These are phyloP conservation scores for Physaria fendleri DNA, from an alignment of 345 rosid genomes.

Conservation along the genomic window DNA sequence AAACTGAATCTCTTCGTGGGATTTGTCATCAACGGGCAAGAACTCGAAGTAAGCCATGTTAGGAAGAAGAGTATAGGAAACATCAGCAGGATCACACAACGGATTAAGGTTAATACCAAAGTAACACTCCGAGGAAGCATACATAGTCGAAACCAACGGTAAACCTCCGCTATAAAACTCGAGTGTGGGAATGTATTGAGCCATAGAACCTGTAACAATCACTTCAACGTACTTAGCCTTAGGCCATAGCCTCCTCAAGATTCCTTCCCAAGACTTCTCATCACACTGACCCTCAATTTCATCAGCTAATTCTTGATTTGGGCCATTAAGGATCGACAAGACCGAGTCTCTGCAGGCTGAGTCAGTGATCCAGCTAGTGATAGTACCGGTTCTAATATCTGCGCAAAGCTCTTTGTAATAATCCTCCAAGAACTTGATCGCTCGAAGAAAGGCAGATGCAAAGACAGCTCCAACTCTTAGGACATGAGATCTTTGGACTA, in stretches of 20 bases:
- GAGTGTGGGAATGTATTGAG: slow-evolving; percentile 81
- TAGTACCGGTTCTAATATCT: slow-evolving; percentile 56
- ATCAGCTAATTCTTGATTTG: slow-evolving; percentile 49
- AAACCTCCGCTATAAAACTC: slow-evolving; percentile 81
- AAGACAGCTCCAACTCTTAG: slow-evolving; percentile 83
- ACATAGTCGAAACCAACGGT: slow-evolving; percentile 86
- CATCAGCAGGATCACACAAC: slow-evolving; percentile 62
- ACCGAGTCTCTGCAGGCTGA: slow-evolving; percentile 50
- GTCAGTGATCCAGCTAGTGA: slow-evolving; percentile 82
- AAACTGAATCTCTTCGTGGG: slow-evolving; percentile 26
- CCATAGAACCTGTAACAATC: slow-evolving; percentile 93
- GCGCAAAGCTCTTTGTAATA: slow-evolving; percentile 66
- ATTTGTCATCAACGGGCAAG: slow-evolving; percentile 55
- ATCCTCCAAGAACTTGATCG: slow-evolving; percentile 79
- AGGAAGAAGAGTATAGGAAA: slow-evolving; percentile 84
- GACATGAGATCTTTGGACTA: slow-evolving; percentile 67
- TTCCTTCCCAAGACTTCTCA: slow-evolving; percentile 73
- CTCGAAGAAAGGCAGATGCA: slow-evolving; percentile 82
- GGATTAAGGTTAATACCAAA: slow-evolving; percentile 85
- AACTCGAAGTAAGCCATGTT: slow-evolving; percentile 96
- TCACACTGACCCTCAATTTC: slow-evolving; percentile 46
- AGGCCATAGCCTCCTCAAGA: slow-evolving; percentile 77
- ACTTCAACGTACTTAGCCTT: slow-evolving; percentile 83
- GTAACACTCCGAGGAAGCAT: slow-evolving; percentile 91
- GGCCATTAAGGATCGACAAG: slow-evolving; percentile 32